Percentiles rank a stretch among this genome's conserved stretches.
These are phyloP conservation scores for Lodderomyces metapsilosis DNA, from an alignment of 1,139 yeast genomes.

Conservation along the genomic window DNA sequence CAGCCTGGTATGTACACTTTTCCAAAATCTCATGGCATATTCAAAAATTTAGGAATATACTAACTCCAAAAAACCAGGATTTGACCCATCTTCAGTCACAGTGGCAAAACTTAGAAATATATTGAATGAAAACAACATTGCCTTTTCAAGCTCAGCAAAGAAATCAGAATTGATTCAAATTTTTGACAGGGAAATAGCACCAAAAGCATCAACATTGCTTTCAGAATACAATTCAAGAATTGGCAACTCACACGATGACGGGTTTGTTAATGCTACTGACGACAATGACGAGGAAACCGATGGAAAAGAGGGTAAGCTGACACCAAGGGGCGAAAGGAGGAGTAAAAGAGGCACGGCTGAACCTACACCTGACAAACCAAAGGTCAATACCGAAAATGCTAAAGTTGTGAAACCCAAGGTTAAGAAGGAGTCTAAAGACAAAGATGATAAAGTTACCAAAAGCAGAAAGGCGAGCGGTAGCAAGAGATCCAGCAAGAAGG, in stretches of 20 bases:
- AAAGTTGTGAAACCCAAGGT: neutral
- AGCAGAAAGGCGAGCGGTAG: neutral
- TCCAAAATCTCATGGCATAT: conserved; percentile 1
- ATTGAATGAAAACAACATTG: conserved; percentile 55
- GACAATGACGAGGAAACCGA: conserved; percentile 2
- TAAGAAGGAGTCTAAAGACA: neutral
- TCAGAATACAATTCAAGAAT: conserved; percentile 15
- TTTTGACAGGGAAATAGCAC: conserved; percentile 48
- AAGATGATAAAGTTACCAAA: neutral
- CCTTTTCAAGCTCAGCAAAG: conserved; percentile 58
- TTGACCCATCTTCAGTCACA: conserved; percentile 60
- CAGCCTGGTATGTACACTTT: conserved; percentile 12
- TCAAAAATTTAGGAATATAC: conserved; percentile 5
- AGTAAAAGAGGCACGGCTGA: neutral
- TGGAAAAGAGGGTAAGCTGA: neutral
- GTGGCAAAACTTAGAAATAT: conserved; percentile 65
- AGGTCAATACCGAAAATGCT: conserved; percentile 1
- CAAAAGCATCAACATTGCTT: conserved; percentile 35
- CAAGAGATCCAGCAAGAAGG: neutral
- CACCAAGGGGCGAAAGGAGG: neutral
- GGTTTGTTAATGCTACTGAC: conserved; percentile 16
- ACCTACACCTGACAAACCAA: neutral
- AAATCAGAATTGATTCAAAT: conserved; percentile 58
- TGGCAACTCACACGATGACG: conserved; percentile 23
- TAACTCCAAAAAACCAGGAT: conserved; percentile 38